These are phyloP conservation scores for Colletotrichum aenigma DNA, from an alignment of 2,329 filamentous ascomycete genomes.

Conservation along the genomic window DNA sequence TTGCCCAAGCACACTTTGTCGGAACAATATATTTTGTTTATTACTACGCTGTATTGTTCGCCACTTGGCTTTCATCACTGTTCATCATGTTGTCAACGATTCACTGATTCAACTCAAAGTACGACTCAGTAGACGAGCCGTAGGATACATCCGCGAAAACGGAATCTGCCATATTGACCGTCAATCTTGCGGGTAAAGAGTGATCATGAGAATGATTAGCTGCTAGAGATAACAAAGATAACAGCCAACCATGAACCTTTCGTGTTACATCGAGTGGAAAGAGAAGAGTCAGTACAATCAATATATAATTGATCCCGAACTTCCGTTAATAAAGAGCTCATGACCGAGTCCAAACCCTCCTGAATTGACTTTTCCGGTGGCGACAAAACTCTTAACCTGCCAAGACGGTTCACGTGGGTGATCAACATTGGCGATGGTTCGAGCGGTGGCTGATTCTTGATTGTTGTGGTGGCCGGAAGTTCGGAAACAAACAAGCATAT, in stretches of 20 bases:
- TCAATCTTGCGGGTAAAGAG: not conserved
- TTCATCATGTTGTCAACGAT: not conserved
- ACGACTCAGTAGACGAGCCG: not conserved
- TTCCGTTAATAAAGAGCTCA: not conserved
- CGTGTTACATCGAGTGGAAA: not conserved
- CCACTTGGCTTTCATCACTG: not conserved
- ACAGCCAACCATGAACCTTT: too few relatives aligned
- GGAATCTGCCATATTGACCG: not conserved
- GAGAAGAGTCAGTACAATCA: not conserved
- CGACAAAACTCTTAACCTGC: not conserved
- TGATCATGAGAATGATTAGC: rapidly evolving
- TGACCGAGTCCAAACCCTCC: not conserved
- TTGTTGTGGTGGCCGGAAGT: not conserved
- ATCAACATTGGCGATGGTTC: not conserved
- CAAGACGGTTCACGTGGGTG: not conserved
- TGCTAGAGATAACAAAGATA: not conserved
- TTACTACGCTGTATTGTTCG: not conserved
- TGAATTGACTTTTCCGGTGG: not conserved
- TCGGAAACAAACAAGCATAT: not conserved
- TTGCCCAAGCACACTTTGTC: not conserved
- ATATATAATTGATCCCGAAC: not conserved
- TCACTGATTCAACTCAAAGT: not conserved
- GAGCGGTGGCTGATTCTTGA: not conserved
- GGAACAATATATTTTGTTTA: not conserved
- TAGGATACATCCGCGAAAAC: not conserved